phyloP scores from a whole-genome alignment of 2,329 filamentous ascomycete species.

The Aspergillus awamori region DNA sequence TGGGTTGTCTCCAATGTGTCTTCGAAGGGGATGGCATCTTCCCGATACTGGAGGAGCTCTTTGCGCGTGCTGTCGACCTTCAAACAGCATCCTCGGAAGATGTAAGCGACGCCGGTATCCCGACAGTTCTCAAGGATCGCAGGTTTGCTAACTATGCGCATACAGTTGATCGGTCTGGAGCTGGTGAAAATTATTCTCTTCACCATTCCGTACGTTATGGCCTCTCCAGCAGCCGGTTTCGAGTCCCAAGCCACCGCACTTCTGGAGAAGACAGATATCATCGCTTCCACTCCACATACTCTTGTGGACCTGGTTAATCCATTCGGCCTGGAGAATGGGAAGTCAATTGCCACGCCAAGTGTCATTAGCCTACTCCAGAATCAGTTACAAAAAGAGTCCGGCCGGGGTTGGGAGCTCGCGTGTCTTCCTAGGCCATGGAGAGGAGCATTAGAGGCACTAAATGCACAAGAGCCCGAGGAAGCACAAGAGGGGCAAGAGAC shows the following conservation, averaged over 20 bases:
- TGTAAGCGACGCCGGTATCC: conserved; percentile 57
- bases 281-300: conserved; percentile 83
- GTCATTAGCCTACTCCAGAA: conserved; percentile 80
- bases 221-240: conserved; percentile 69
- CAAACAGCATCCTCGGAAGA: conserved; percentile 93
- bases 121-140: neutral
- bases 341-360: conserved; percentile 67
- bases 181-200: conserved; percentile 95
- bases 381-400: conserved; percentile 78
- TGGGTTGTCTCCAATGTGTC: conserved; percentile 81
- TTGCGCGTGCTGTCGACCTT: conserved; percentile 84
- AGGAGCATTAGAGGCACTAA: conserved; percentile 22
- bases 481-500: conserved; percentile 41
- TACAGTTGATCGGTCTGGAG: conserved; percentile 69
- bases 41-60: conserved; percentile 83
- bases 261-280: conserved; percentile 92
- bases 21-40: conserved; percentile 86
- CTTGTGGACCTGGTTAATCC: conserved; percentile 86
- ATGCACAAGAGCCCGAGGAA: conserved; percentile 18
- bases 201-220: conserved; percentile 88
- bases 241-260: conserved; percentile 75
- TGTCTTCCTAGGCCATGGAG: conserved; percentile 63
- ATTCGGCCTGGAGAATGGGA: conserved; percentile 66
- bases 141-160: conserved; percentile 21
- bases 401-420: conserved; percentile 72